Evolutionary conservation across 163 green algal species (phyloP).

Genomic region (Scenedesmus sp.): DNA sequence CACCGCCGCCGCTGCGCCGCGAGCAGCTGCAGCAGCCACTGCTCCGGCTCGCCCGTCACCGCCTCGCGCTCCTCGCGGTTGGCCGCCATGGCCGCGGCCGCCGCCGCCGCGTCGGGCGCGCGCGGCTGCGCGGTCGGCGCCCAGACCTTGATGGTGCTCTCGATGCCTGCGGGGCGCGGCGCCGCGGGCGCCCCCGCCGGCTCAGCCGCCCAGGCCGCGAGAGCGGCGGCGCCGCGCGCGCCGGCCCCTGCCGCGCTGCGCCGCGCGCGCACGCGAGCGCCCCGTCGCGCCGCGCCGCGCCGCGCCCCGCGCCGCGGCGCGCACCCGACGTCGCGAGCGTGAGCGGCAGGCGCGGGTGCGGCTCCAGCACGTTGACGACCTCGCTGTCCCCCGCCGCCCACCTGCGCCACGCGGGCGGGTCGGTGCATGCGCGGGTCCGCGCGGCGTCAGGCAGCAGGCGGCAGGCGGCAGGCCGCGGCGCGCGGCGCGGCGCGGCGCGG

Average conservation of each 20-base stretch:
- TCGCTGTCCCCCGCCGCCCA: conserved; percentile 52
- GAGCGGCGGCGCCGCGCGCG: too few relatives aligned
- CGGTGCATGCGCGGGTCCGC: too few relatives aligned
- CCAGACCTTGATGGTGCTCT: conserved; percentile 65
- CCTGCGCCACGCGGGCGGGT: too few relatives aligned
- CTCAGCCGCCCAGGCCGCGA: too few relatives aligned
- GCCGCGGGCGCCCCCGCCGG: too few relatives aligned
- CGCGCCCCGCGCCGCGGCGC: too few relatives aligned
- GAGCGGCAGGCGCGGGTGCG: conserved; percentile 70
- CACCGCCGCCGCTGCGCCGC: conserved; percentile 28
- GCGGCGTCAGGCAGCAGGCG: too few relatives aligned
- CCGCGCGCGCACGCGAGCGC: too few relatives aligned
- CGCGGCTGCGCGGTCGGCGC: conserved; percentile 42
- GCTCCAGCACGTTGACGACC: conserved; percentile 83
- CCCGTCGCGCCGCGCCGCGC: too few relatives aligned
- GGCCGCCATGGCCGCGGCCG: neutral
- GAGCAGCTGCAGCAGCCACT: conserved; percentile 44
- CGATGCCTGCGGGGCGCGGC: conserved; percentile 61
- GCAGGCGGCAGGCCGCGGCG: too few relatives aligned
- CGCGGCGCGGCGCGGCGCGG: too few relatives aligned
- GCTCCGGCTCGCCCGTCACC: neutral
- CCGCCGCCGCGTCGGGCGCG: neutral
- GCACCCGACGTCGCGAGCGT: conserved; percentile 71
- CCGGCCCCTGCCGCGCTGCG: too few relatives aligned
- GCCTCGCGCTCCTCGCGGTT: neutral